Evolutionary conservation across 768 basidiomycete species (phyloP).

Genomic region (Agaricus subrufescens): DNA sequence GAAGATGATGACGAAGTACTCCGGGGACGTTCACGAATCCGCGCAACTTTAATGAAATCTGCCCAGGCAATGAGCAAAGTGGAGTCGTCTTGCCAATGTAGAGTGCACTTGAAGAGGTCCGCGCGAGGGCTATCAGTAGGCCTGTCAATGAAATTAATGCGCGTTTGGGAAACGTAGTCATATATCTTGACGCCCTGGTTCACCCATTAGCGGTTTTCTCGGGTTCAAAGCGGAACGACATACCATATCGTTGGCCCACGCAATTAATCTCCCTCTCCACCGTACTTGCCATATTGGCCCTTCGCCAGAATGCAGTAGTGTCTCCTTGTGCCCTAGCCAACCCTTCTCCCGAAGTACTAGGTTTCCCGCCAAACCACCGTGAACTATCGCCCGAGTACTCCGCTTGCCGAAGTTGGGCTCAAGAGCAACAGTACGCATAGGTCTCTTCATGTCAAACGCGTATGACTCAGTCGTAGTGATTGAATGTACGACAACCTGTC

Average conservation of each 20-base stretch:
- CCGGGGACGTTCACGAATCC: slow-evolving; percentile 61
- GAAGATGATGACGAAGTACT: slow-evolving; percentile 35
- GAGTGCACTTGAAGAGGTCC: slow-evolving; percentile 89
- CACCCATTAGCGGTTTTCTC: background rate
- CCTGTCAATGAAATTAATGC: slow-evolving; percentile 84
- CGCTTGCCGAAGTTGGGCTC: slow-evolving; percentile 88
- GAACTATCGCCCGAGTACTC: slow-evolving; percentile 74
- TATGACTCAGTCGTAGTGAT: slow-evolving; percentile 76
- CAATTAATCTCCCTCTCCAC: slow-evolving; percentile 84
- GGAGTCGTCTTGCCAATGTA: slow-evolving; percentile 90
- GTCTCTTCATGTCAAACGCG: slow-evolving; percentile 86
- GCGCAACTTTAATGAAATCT: slow-evolving; percentile 86
- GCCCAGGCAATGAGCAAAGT: slow-evolving; percentile 94
- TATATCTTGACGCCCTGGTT: slow-evolving; percentile 89
- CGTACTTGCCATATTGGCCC: slow-evolving; percentile 92
- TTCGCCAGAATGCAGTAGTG: slow-evolving; percentile 74
- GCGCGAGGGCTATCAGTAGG: slow-evolving; percentile 81
- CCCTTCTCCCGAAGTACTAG: slow-evolving; percentile 91
- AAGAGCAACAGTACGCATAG: slow-evolving; percentile 83
- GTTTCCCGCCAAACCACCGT: slow-evolving; percentile 87
- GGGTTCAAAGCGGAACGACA: slow-evolving; percentile 18
- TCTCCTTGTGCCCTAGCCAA: slow-evolving; percentile 95
- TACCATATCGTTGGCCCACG: slow-evolving; percentile 94
- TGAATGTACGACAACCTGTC: slow-evolving; percentile 88
- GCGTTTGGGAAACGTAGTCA: slow-evolving; percentile 70